phyloP scores from a whole-genome alignment of 345 rosid genomes.

The Cardamine occulta region DNA sequence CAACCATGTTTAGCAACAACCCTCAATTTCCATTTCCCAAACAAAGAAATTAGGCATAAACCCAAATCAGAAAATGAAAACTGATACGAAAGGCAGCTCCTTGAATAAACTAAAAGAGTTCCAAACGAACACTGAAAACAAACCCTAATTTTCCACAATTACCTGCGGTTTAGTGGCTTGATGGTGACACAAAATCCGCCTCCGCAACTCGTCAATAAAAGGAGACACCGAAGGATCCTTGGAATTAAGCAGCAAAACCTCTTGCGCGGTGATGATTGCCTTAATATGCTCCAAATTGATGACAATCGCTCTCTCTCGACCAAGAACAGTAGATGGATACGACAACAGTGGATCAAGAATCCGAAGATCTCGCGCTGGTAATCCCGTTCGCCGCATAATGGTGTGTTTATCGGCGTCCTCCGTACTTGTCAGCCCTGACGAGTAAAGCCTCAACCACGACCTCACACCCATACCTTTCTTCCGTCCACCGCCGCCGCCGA shows the following conservation, averaged over 20 bases:
- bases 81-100: background rate
- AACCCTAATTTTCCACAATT: conserved; percentile 3
- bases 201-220: conserved; percentile 72
- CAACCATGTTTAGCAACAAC: conserved; percentile 13
- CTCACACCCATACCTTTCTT: conserved; percentile 74
- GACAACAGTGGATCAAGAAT: conserved; percentile 89
- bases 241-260: conserved; percentile 80
- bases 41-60: background rate
- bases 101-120: background rate
- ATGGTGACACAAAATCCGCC: conserved; percentile 61
- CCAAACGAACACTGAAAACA: background rate
- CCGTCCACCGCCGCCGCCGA: conserved; percentile 44
- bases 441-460: conserved; percentile 66
- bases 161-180: conserved; percentile 80
- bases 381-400: conserved; percentile 94
- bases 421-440: conserved; percentile 59
- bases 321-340: conserved; percentile 84
- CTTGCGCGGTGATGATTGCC: conserved; percentile 90
- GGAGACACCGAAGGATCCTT: conserved; percentile 81
- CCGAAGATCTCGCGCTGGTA: conserved; percentile 89
- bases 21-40: conserved; percentile 3
- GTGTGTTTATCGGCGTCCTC: conserved; percentile 80
- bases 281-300: conserved; percentile 91
- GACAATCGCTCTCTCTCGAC: conserved; percentile 88
- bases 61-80: background rate